Conservation (phyloP, 1,139 yeast genomes). For the Kodamaea anthophila region DNA sequence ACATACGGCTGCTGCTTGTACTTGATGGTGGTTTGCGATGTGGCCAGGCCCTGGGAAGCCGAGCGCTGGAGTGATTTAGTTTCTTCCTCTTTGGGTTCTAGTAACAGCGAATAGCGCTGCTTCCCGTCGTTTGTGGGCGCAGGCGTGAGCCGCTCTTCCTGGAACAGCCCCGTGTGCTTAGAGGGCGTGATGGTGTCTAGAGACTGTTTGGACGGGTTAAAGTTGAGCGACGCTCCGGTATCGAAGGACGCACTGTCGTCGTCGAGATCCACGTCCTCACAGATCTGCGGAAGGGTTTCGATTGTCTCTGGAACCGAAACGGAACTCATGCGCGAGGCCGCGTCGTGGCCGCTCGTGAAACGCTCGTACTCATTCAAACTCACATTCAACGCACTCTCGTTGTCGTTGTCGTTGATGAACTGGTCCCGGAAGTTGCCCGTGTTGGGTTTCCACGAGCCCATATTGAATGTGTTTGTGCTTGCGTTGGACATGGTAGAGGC, state of each 20-base stretch:
- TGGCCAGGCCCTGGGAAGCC: conserved; percentile 4
- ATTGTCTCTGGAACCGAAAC: conserved; percentile 40
- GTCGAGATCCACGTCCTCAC: conserved; percentile 30
- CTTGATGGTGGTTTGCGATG: conserved; percentile 2
- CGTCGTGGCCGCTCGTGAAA: conserved; percentile 25
- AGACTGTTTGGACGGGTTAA: too few species aligned
- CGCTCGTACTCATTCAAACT: conserved; percentile 28
- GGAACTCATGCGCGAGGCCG: conserved; percentile 22
- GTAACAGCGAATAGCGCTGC: conserved; percentile 16
- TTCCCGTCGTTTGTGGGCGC: conserved; percentile 15
- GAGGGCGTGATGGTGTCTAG: conserved; percentile 20
- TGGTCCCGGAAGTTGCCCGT: conserved; percentile 45
- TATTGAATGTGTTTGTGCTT: conserved; percentile 35
- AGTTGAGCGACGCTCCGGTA: neutral
- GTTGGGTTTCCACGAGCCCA: conserved; percentile 52
- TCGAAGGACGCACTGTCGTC: neutral
- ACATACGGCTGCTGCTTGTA: conserved; percentile 22
- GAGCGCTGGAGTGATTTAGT: neutral
- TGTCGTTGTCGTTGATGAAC: conserved; percentile 43
- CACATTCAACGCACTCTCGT: conserved; percentile 33
- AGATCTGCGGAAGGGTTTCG: conserved; percentile 35
- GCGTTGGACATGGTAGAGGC: conserved; percentile 34
- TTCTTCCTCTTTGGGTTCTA: conserved; percentile 1
- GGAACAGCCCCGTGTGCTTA: conserved; percentile 19
- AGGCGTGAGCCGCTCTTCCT: conserved; percentile 29